Evolutionary conservation across 2,329 filamentous ascomycete genomes (phyloP).

Genomic region (Fusarium buharicum): DNA sequence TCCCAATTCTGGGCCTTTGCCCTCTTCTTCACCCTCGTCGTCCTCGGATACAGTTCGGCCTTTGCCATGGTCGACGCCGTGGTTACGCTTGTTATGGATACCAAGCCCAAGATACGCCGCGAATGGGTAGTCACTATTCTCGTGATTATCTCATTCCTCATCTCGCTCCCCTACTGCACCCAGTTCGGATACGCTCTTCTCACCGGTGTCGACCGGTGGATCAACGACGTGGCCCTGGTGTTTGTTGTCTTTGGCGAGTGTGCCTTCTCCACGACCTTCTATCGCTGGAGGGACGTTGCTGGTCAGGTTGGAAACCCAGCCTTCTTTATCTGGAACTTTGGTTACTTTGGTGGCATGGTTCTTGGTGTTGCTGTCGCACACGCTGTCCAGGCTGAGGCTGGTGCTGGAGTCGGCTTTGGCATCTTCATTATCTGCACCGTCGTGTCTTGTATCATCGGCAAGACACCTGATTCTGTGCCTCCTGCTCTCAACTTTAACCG

Average conservation of each 20-base stretch:
- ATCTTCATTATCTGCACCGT: slow-evolving; percentile 58
- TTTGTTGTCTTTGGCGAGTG: slow-evolving; percentile 66
- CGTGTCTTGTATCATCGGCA: slow-evolving; percentile 54
- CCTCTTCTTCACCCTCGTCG: slow-evolving; percentile 67
- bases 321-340: slow-evolving; percentile 59
- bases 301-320: slow-evolving; percentile 56
- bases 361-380: slow-evolving; percentile 63
- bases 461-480: slow-evolving; percentile 52
- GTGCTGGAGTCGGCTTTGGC: slow-evolving; percentile 63
- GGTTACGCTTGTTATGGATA: slow-evolving; percentile 64
- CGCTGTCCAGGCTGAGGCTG: slow-evolving; percentile 55
- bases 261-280: slow-evolving; percentile 62
- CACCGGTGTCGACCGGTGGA: slow-evolving; percentile 65
- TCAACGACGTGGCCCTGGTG: slow-evolving; percentile 64
- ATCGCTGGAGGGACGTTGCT: slow-evolving; percentile 61
- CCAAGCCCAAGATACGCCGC: slow-evolving; percentile 52
- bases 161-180: slow-evolving; percentile 67
- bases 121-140: slow-evolving; percentile 60
- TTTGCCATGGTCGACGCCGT: slow-evolving; percentile 69
- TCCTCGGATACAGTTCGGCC: slow-evolving; percentile 67
- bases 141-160: slow-evolving; percentile 61
- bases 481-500: slow-evolving; percentile 57
- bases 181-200: slow-evolving; percentile 67
- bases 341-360: slow-evolving; percentile 64
- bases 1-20: slow-evolving; percentile 68